phyloP scores from a whole-genome alignment of 176 grass and related monocot genomes.

The Elymus sibiricus region DNA sequence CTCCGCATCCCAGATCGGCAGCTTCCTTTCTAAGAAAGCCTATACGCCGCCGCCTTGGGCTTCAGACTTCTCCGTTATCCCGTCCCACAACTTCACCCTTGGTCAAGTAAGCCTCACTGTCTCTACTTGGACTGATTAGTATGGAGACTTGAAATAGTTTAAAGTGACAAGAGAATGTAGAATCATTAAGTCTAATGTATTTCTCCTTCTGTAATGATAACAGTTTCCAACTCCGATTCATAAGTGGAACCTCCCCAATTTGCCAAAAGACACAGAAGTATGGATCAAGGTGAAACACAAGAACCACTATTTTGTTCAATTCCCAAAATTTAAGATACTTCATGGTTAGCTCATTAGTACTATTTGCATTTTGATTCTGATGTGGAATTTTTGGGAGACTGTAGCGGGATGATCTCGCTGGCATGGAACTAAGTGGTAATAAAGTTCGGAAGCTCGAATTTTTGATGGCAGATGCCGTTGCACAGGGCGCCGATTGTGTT shows the following conservation, averaged over 20 bases:
- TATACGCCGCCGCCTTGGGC: conserved; percentile 81
- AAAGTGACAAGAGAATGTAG: too few relatives aligned
- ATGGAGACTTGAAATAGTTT: too few relatives aligned
- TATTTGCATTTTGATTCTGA: conserved; percentile 14
- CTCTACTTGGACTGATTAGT: not conserved
- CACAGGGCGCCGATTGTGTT: conserved; percentile 57
- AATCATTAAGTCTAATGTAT: too few relatives aligned
- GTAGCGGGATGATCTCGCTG: conserved; percentile 82
- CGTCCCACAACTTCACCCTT: conserved; percentile 65
- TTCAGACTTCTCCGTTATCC: conserved; percentile 59
- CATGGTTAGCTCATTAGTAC: not conserved
- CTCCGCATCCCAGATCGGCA: conserved; percentile 42
- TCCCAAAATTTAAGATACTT: not conserved
- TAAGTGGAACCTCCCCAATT: conserved; percentile 88
- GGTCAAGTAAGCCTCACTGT: conserved; percentile 49
- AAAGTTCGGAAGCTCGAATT: conserved; percentile 97
- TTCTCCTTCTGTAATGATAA: not conserved
- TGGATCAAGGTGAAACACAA: conserved; percentile 86
- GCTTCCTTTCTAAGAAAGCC: conserved; percentile 72
- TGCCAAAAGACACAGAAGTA: conserved; percentile 82
- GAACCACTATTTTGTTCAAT: not conserved
- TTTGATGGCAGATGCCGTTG: conserved; percentile 66
- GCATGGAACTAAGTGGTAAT: conserved; percentile 97
- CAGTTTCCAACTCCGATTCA: conserved; percentile 96
- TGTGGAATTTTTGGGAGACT: not conserved